Evolutionary conservation across 108 stramenopile species (phyloP).

Genomic region (Tribonema minus): DNA sequence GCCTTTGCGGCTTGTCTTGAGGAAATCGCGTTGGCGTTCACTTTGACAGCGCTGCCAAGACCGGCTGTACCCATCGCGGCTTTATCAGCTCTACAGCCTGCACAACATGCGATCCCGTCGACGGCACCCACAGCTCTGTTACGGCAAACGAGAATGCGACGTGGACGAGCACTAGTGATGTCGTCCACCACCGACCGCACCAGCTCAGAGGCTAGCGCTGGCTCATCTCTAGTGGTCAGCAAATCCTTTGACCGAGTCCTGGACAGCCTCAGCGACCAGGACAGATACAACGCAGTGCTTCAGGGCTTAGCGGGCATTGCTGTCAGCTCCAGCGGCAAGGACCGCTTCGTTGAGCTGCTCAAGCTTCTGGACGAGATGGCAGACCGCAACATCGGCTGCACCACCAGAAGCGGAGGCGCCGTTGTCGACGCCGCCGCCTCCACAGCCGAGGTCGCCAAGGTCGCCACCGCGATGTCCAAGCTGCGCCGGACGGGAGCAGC

Average conservation of each 20-base stretch:
- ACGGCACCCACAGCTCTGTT: too few species aligned
- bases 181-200: too few species aligned
- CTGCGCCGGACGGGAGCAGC: slow-evolving; percentile 26
- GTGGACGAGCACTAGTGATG: too few species aligned
- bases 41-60: too few species aligned
- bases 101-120: too few species aligned
- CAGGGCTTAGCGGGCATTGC: slow-evolving; percentile 19
- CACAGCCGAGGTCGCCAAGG: slow-evolving; percentile 6
- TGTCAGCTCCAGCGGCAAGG: slow-evolving; percentile 1
- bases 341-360: slow-evolving; percentile 12
- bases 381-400: slow-evolving; percentile 24
- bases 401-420: slow-evolving; percentile 6
- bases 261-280: slow-evolving; percentile 34
- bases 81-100: too few species aligned
- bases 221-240: background rate
- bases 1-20: too few species aligned
- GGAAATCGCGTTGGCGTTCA: too few species aligned
- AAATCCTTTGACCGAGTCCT: slow-evolving; percentile 38
- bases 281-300: slow-evolving; percentile 48
- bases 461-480: slow-evolving; percentile 2
- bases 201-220: too few species aligned
- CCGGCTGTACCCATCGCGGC: too few species aligned
- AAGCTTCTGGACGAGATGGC: slow-evolving; percentile 46
- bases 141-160: too few species aligned
- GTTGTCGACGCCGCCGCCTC: slow-evolving; percentile 45